Evolutionary conservation across 768 basidiomycete genomes (phyloP).

Genomic region (Auricularia auricula-judae): DNA sequence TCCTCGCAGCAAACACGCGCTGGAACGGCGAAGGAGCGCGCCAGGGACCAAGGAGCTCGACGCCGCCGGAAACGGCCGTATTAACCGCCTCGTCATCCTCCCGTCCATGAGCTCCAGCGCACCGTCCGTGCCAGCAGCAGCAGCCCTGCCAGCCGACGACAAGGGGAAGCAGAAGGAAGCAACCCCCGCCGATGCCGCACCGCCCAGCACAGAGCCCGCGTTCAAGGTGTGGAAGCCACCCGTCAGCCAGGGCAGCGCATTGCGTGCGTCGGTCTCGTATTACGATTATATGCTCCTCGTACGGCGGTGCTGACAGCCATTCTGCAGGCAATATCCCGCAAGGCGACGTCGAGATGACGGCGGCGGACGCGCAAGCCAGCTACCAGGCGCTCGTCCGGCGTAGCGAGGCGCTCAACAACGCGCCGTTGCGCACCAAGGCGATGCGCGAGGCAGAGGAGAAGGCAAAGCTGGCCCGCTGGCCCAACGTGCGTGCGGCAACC

Average conservation of each 20-base stretch:
- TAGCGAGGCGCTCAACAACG: constrained; percentile 51
- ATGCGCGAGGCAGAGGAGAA: constrained; percentile 51
- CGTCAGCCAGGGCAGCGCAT: background rate
- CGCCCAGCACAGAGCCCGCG: constrained; percentile 1
- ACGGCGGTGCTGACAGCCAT: background rate
- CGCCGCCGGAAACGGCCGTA: too few relatives aligned
- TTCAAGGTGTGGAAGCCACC: background rate
- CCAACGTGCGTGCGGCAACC: constrained; percentile 36
- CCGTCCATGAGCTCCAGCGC: too few relatives aligned
- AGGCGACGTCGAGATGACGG: constrained; percentile 61
- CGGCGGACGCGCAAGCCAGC: constrained; percentile 57
- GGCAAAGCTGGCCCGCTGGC: constrained; percentile 57
- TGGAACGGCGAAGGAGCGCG: too few relatives aligned
- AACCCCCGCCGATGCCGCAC: background rate
- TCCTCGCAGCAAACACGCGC: too few relatives aligned
- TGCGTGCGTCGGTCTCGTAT: background rate
- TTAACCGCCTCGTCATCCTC: too few relatives aligned
- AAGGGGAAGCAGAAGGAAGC: background rate
- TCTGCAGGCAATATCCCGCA: constrained; percentile 44
- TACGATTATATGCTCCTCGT: background rate
- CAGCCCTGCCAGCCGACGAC: background rate
- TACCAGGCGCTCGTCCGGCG: constrained; percentile 54
- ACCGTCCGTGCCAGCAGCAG: too few relatives aligned
- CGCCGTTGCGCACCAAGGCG: constrained; percentile 57
- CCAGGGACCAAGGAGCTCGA: too few relatives aligned